Evolutionary conservation across 768 basidiomycete species (phyloP).

Genomic region (Leccinum arenicola): DNA sequence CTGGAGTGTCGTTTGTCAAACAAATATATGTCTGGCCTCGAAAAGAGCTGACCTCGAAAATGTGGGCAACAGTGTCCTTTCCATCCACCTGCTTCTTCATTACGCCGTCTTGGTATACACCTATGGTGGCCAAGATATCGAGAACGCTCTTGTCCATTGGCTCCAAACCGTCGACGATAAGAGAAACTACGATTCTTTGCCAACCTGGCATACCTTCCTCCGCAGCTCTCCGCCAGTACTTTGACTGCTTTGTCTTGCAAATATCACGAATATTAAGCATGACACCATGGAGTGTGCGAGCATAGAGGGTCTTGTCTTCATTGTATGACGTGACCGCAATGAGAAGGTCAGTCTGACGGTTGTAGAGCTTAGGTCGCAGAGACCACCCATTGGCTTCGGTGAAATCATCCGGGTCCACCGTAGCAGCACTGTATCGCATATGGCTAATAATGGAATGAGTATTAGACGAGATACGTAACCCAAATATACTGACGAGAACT

Average conservation of each 20-base stretch:
- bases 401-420: constrained; percentile 90
- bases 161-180: constrained; percentile 91
- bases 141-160: constrained; percentile 94
- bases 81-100: constrained; percentile 92
- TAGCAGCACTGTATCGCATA: constrained; percentile 93
- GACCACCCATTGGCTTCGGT: constrained; percentile 76
- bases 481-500: constrained; percentile 74
- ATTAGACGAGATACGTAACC: not conserved
- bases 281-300: constrained; percentile 89
- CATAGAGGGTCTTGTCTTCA: constrained; percentile 89
- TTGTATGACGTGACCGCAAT: constrained; percentile 95
- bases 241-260: constrained; percentile 92
- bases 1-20: constrained; percentile 37
- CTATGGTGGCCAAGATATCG: constrained; percentile 84
- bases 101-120: constrained; percentile 91
- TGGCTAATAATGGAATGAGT: constrained; percentile 42
- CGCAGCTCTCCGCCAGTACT: constrained; percentile 82
- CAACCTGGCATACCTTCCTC: constrained; percentile 85
- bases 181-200: constrained; percentile 88
- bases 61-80: constrained; percentile 88
- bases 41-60: constrained; percentile 72
- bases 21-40: not conserved
- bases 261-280: constrained; percentile 99
- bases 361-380: constrained; percentile 79
- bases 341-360: constrained; percentile 87